Conservation (phyloP, 768 basidiomycete species). For the Infundibulicybe gibba region DNA sequence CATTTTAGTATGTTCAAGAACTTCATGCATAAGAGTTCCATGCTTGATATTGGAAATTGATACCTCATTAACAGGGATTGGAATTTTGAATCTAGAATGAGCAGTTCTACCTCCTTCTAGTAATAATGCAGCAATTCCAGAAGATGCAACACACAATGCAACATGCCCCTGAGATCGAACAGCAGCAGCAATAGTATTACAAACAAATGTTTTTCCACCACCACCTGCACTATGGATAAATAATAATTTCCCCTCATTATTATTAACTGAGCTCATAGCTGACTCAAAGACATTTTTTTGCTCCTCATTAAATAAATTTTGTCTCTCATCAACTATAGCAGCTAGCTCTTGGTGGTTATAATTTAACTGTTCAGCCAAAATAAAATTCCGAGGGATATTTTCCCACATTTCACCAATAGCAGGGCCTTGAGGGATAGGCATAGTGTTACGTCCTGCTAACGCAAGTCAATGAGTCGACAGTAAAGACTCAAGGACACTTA, state of each 20-base stretch:
- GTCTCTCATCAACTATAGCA: constrained; percentile 4
- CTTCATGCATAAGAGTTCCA: too few relatives aligned
- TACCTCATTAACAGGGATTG: constrained; percentile 25
- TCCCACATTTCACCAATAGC: neutral
- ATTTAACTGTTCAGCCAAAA: neutral
- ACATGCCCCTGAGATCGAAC: constrained; percentile 19
- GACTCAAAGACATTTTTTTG: constrained; percentile 17
- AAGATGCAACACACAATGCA: constrained; percentile 40
- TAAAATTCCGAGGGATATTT: neutral
- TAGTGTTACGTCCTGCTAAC: too few relatives aligned
- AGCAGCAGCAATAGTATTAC: constrained; percentile 20
- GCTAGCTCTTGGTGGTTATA: constrained; percentile 1
- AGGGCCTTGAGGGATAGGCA: too few relatives aligned
- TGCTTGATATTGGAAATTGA: constrained; percentile 6
- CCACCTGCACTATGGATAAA: constrained; percentile 35
- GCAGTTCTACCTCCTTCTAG: constrained; percentile 40
- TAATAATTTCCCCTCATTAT: constrained; percentile 15
- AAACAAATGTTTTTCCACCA: constrained; percentile 35
- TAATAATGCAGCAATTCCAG: constrained; percentile 39
- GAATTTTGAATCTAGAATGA: constrained; percentile 48
- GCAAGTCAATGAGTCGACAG: too few relatives aligned
- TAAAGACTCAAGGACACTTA: too few relatives aligned
- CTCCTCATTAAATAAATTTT: constrained; percentile 13
- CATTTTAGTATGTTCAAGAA: too few relatives aligned
- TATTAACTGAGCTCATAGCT: constrained; percentile 14